Evolutionary conservation across 106 monocot species (phyloP), one percentile per base, ranked within the genome.

Genomic region (Apostasia shenzhenica): DNA sequence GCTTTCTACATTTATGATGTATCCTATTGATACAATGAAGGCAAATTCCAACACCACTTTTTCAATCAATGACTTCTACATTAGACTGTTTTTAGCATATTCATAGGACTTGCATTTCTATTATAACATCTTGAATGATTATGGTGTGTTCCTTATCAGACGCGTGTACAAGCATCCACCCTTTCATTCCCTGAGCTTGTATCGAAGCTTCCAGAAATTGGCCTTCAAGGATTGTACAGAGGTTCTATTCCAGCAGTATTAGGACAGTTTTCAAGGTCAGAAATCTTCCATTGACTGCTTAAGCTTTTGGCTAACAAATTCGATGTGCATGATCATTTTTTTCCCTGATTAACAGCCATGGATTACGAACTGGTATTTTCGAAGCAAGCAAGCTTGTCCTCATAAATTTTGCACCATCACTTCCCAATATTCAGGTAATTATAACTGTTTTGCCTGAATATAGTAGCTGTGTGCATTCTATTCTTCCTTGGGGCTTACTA

Each of bases 81-180:
- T 26, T 26, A 26, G 26, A 26, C 26, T 26, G 26, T 26, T 26
- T 0, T 26, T 26, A 26, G 26, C 26, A 26, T 26, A 26, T 26
- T 26, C 26, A 26, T 26, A 26, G 26, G 26, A 26, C 26, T 26
- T 26, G 26, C 0, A 26, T 26, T 26, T 26, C 26, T 26, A 26
- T 0, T 26, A 26, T 26, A 26, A 26, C 26, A 65, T 65, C 65
- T 48, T 26, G 46, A 26, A 65, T 65, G 43, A 65, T 65, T n/a
- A 2, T 6, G 46, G 45, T 72, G 5, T 65, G 1, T 57, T 52
- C 49, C 71, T 54, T 77, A 45, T 73, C 81, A 99, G 97, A 99
- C 97, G 51, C 84, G 97, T 62, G 92, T 99, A 47, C 97, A 99
- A 83, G 92, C 97, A 69, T 99, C 97, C 56, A 85, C 97, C 10